Percentiles rank a stretch among this genome's conserved stretches.
phyloP scores from a whole-genome alignment of 2,329 filamentous ascomycete species.

The Phyllosticta citriasiana region DNA sequence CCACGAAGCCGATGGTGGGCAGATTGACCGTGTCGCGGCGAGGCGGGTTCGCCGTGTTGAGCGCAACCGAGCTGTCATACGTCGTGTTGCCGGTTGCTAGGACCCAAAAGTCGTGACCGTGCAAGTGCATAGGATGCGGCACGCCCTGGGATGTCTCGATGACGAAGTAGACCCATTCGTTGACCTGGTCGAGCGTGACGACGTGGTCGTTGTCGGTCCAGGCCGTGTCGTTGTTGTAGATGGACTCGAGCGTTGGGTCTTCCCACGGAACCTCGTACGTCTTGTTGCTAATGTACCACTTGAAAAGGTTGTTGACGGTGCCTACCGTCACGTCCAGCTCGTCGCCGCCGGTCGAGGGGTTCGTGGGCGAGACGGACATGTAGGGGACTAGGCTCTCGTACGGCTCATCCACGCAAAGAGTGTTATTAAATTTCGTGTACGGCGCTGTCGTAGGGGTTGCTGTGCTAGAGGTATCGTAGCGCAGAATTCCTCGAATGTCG shows the following conservation, averaged over 20 bases:
- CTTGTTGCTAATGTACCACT: slow-evolving; percentile 33
- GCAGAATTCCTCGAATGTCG: slow-evolving; percentile 29
- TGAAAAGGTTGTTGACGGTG: slow-evolving; percentile 17
- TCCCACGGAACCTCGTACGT: slow-evolving; percentile 39
- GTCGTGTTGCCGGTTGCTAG: slow-evolving; percentile 27
- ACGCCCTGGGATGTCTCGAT: slow-evolving; percentile 15
- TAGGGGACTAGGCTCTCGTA: slow-evolving; percentile 26
- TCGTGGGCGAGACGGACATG: slow-evolving; percentile 21
- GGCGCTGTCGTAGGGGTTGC: slow-evolving; percentile 26
- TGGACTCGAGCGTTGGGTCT: slow-evolving; percentile 35
- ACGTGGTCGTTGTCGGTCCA: slow-evolving; percentile 15
- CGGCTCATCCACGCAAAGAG: slow-evolving; percentile 30
- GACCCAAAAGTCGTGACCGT: slow-evolving; percentile 44
- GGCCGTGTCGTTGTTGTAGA: slow-evolving; percentile 20
- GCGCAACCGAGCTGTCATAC: slow-evolving; percentile 11
- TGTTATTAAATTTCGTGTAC: slow-evolving; percentile 19
- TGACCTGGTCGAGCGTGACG: slow-evolving; percentile 14
- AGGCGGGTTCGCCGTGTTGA: slow-evolving; percentile 23
- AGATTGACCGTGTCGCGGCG: slow-evolving; percentile 24
- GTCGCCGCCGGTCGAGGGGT: background rate
- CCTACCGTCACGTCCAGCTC: slow-evolving; percentile 18
- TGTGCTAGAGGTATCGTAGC: slow-evolving; percentile 27
- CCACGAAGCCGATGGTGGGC: slow-evolving; percentile 28
- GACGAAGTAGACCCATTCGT: slow-evolving; percentile 18
- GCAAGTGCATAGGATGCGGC: slow-evolving; percentile 19